phyloP scores from a whole-genome alignment of 257 asterid genomes.

The Nicotiana tabacum region DNA sequence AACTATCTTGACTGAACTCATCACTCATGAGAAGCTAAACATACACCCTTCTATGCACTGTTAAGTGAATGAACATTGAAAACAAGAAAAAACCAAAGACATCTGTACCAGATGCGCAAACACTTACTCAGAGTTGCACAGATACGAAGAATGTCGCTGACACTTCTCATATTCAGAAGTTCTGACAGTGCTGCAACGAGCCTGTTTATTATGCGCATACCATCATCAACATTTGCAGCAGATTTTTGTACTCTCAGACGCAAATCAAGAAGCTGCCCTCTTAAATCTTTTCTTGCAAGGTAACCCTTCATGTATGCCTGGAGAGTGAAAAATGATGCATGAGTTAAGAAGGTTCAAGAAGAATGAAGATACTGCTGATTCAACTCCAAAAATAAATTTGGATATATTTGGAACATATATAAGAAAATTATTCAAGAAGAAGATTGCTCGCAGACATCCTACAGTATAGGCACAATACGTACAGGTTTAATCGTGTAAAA shows the following conservation, averaged over 20 bases:
- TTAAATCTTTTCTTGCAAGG: constrained; percentile 67
- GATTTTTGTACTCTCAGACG: constrained; percentile 75
- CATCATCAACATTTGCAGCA: constrained; percentile 84
- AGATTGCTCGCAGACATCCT: not conserved
- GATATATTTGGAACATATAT: not conserved
- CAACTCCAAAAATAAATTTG: not conserved
- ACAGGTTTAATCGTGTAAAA: not conserved
- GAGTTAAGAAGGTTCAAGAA: not conserved
- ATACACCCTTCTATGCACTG: not conserved
- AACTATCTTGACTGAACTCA: not conserved
- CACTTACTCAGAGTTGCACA: constrained; percentile 80
- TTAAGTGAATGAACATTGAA: not conserved
- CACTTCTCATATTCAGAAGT: constrained; percentile 73
- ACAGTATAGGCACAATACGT: not conserved
- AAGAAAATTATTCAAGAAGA: not conserved
- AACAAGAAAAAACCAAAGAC: not conserved
- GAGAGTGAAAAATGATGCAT: constrained; percentile 8
- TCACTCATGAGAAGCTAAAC: not conserved
- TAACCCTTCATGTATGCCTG: constrained; percentile 92
- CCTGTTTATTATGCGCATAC: constrained; percentile 81
- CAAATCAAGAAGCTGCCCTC: constrained; percentile 57
- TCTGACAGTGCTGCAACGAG: constrained; percentile 79
- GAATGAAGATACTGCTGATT: not conserved
- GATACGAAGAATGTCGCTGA: constrained; percentile 76
- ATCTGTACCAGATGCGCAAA: not conserved